These are phyloP conservation scores for Auricularia sp. DNA, from an alignment of 768 basidiomycete genomes.

Conservation along the genomic window DNA sequence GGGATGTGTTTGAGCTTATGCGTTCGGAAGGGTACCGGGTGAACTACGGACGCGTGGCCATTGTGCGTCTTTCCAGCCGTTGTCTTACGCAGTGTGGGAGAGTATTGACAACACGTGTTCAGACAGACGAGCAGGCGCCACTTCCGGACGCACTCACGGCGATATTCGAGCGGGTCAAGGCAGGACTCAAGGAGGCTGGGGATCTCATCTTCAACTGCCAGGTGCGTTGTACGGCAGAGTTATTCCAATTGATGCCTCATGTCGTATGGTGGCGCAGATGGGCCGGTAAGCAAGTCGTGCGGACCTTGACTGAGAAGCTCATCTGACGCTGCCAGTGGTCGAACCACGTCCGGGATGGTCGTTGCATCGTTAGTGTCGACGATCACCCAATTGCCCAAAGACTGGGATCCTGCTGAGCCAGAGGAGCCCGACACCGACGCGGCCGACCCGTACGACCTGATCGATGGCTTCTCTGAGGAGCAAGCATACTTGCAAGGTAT, in stretches of 20 bases:
- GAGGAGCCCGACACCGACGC: constrained; percentile 26
- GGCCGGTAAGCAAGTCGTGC: not conserved
- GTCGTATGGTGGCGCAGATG: not conserved
- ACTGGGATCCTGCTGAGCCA: constrained; percentile 24
- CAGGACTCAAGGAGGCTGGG: constrained; percentile 42
- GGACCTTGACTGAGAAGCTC: not conserved
- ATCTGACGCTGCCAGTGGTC: constrained; percentile 13
- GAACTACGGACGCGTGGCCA: constrained; percentile 80
- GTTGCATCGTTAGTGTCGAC: constrained; percentile 79
- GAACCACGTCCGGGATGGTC: constrained; percentile 94
- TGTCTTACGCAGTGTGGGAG: not conserved
- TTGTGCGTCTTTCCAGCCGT: constrained; percentile 42
- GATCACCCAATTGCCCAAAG: constrained; percentile 27
- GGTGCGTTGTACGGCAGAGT: constrained; percentile 60
- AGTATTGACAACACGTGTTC: constrained; percentile 3
- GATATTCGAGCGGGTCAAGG: constrained; percentile 59
- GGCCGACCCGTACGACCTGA: constrained; percentile 34
- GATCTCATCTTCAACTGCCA: constrained; percentile 96
- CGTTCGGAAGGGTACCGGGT: constrained; percentile 74
- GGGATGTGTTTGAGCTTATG: constrained; percentile 71
- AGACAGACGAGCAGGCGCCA: constrained; percentile 97
- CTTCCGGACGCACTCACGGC: constrained; percentile 77
- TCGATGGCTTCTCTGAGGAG: constrained; percentile 80
- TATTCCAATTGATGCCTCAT: not conserved
- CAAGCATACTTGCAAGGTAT: constrained; percentile 80